Evolutionary conservation across 345 rosid genomes (phyloP), one percentile per base, ranked within the genome.

Genomic region (Sisymbrium irio): DNA sequence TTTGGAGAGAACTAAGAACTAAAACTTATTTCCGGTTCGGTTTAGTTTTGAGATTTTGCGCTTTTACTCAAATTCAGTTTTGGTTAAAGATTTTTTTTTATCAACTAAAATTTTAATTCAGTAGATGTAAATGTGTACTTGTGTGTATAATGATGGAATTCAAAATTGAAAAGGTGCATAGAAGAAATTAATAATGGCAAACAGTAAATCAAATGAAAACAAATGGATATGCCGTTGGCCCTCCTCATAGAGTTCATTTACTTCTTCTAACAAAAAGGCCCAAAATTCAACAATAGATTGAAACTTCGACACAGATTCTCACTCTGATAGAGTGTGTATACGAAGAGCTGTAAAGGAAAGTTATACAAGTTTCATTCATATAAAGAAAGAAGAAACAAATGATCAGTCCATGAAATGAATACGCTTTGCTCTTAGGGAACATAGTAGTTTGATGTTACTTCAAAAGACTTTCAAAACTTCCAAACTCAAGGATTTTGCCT

Each of bases 401-500:
- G 41, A 33, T 50, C 62, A 53, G 40, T 41, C 45, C 57, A 61
- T 28, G 62, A 60, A 41, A 75, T 69, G 70, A 54, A 62, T 49
- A 67, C 32, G 60, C 4, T 35, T 27, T 61, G 67, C 57, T 76
- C 47, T 67, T 42, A n/a, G 10, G 36, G 53, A 39, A 25, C 9
- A 45, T 14, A 62, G 19, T 56, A 41, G 32, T 13, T 25, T 9
- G 17, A 37, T n/a, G 28, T 49, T 60, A 53, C 64, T 41, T 67
- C 62, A 8, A 51, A 49, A 3, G 69, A 50, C 32, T 60, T 60
- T 41, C 14, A 1, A 14, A 60, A 12, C 75, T 51, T 58, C 66
- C 44, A 37, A 69, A 54, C 53, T 76, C 71, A 76, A 0, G 75
- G 75, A 46, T 62, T 76, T 63, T 69, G 71, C 75, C 71, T 76